Base-by-base conservation (phyloP, 805 yeast genomes). In the Saccharomycopsis oosterbeekiorum region DNA sequence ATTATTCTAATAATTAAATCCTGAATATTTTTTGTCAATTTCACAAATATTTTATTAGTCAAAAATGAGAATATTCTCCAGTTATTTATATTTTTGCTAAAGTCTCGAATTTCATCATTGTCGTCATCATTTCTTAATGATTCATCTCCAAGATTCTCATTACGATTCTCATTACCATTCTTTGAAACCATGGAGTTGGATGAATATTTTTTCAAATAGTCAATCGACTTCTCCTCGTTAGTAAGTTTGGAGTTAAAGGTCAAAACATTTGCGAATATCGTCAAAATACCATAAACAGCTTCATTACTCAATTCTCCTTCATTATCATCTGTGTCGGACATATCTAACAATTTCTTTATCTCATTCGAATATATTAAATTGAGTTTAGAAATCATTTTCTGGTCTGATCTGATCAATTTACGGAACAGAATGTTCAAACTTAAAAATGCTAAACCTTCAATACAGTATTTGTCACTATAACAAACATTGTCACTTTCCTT, bases 231-330 rank as follows among this genome's bases (percentile, higher is more conserved):
- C 37, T 71, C 73, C 53, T 73, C 75, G 56, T 70, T 68, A 39
- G 69, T 66, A 4, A 67, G 64, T 15, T 73, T 74, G 41, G 68
- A 66, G 26, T 74, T 67, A 41, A 71, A 68, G 0, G 68, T 68
- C 11, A 79, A 69, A 15, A 80, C 62, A 61, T 79, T 81, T 11
- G 77, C 64, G 0, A 82, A 55, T 0, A 77, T 73, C 15, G 75
- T 68, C 15, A 81, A 63, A 1, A 76, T 64, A 2, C 85, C 85
- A 65, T 77, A 78, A 24, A 61, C 36, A 21, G 57, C 26, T 12
- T 61, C 64, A 19, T 55, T 55, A 26, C 60, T 55, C 21, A 63
- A 8, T 19, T 37, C 53, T 2, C 37, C 21, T 14, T 41, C 39
- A 6, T 8, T 24, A 24, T 60, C 55, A 51, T 58, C 47, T 24